Evolutionary conservation across 2,329 filamentous ascomycete genomes (phyloP).

Genomic region (Neopestalotiopsis sp.): DNA sequence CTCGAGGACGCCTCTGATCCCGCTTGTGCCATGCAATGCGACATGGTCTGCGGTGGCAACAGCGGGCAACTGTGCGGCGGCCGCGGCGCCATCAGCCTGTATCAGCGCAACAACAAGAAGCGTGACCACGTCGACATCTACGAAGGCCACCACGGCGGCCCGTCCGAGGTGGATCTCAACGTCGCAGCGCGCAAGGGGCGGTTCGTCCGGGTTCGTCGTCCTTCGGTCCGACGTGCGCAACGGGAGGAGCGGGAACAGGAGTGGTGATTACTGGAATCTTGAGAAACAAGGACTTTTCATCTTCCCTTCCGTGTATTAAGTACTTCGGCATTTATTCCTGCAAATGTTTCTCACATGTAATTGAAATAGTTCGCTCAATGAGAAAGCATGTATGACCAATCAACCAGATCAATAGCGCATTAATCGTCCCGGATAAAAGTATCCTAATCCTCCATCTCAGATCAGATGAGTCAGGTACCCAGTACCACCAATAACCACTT

Average conservation of each 20-base stretch:
- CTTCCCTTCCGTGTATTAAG: not conserved
- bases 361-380: not conserved
- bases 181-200: slow-evolving; percentile 22
- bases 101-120: slow-evolving; percentile 19
- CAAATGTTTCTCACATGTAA: not conserved
- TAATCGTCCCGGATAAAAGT: not conserved
- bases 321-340: not conserved
- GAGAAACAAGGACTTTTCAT: not conserved
- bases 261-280: not conserved
- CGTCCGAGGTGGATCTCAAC: not conserved
- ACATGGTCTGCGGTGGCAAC: slow-evolving; percentile 26
- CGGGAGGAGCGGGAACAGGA: not conserved
- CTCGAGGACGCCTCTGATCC: slow-evolving; percentile 25
- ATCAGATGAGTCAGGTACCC: not conserved
- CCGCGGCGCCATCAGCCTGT: slow-evolving; percentile 19
- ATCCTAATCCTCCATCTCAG: too few species aligned
- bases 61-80: slow-evolving; percentile 23
- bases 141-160: slow-evolving; percentile 7
- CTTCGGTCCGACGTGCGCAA: not conserved
- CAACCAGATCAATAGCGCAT: not conserved
- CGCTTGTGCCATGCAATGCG: slow-evolving; percentile 26
- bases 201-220: slow-evolving; percentile 20
- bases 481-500: too few species aligned
- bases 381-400: too few species aligned
- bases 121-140: slow-evolving; percentile 8